Evolutionary conservation across 345 rosid species (phyloP), one percentile per base, ranked within the genome.

Genomic region (Angophora floribunda): DNA sequence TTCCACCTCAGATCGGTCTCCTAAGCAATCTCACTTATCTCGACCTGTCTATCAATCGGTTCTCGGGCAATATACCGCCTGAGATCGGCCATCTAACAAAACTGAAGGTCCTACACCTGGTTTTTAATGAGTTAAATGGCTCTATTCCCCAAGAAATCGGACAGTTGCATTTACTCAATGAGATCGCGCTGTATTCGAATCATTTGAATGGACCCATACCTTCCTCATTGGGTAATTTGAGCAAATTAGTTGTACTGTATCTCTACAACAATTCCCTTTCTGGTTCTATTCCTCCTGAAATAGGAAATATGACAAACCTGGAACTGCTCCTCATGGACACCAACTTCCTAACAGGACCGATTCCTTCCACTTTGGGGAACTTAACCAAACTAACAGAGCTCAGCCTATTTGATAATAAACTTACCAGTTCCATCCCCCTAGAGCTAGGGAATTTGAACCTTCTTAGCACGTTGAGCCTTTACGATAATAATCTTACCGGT

Each of bases 141-240:
- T 85, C 89, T 12, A 90, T 91, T 26, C 93, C 93, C 8, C 52
- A 45, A 57, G 70, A 91, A 32, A 21, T 92, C 3, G 91, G 93
- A 67, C 85, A 88, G 16, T 70, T 93, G 36, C 47, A 51, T 78
- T 79, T 45, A 61, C 70, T 92, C 17, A 41, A 67, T 55, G 88
- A 88, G 85, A 86, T 90, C 32, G 24, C 57, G 86, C 4, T 90
- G 32, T 67, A 82, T 36, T 55, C 70, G 22, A 93, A 91, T 75
- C 8, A 17, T 13, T 89, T 94, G 30, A 50, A 21, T 13, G 93
- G 93, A 14, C 14, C 86, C 6, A 89, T 93, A 44, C 92, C 94
- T 44, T 36, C 88, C 2, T 47, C 86, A 17, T 50, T 89, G 19
- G 88, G 88, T 44, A 50, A 55, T 19, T 79, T 89, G 6, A 88